phyloP scores from a whole-genome alignment of 2,329 filamentous ascomycete genomes.

The Zymoseptoria passerinii region DNA sequence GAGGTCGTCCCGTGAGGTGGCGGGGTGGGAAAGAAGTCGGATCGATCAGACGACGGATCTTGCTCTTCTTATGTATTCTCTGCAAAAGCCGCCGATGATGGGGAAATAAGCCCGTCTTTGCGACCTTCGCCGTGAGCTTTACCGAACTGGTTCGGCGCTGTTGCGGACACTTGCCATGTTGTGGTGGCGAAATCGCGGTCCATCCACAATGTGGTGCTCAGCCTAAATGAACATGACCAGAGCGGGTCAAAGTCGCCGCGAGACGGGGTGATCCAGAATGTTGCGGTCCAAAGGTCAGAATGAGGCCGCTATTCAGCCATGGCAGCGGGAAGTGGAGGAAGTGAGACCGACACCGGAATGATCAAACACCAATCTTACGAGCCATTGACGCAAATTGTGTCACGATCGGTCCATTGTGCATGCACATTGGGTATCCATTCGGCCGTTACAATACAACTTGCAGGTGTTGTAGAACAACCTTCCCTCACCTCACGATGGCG shows the following conservation, averaged over 20 bases:
- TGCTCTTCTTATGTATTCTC: background rate
- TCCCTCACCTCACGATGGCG: slow-evolving; percentile 9
- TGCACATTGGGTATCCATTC: slow-evolving; percentile 1
- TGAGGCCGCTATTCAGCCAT: slow-evolving; percentile 1
- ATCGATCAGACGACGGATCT: background rate
- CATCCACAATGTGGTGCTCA: background rate
- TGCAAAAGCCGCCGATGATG: background rate
- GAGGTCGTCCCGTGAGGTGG: background rate
- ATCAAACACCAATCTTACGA: background rate
- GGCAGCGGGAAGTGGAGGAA: slow-evolving; percentile 6
- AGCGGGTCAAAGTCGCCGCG: background rate
- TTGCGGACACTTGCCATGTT: slow-evolving; percentile 1
- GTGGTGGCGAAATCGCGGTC: background rate
- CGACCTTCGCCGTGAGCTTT: slow-evolving; percentile 2
- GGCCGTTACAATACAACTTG: background rate
- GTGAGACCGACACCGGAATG: background rate
- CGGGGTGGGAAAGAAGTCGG: background rate
- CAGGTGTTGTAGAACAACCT: background rate
- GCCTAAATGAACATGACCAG: background rate
- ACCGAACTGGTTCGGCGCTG: slow-evolving; percentile 7
- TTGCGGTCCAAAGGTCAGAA: background rate
- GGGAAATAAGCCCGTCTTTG: slow-evolving; percentile 1
- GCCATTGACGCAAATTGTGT: background rate
- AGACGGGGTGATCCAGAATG: background rate
- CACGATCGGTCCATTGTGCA: background rate